These are phyloP conservation scores for Polyporus arcularius DNA, from an alignment of 768 basidiomycete species.

Conservation along the genomic window DNA sequence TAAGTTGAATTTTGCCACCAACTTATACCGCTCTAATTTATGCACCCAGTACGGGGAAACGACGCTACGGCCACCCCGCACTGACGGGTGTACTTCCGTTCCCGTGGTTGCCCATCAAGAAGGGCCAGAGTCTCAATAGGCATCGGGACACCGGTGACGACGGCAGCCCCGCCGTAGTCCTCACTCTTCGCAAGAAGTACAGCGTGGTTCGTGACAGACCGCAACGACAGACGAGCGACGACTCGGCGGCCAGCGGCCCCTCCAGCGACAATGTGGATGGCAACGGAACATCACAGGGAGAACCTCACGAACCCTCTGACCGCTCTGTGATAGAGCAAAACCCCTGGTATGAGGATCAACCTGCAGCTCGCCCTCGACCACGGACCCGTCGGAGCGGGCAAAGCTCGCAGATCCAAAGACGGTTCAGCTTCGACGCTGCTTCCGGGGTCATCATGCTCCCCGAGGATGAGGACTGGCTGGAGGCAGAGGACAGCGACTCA, in stretches of 20 bases:
- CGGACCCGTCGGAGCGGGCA: constrained; percentile 13
- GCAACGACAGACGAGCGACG: constrained; percentile 13
- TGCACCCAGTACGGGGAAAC: constrained; percentile 76
- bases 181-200: constrained; percentile 77
- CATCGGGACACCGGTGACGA: constrained; percentile 41
- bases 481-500: constrained; percentile 46
- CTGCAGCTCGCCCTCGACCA: constrained; percentile 31
- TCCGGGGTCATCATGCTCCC: constrained; percentile 90
- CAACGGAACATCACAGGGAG: neutral
- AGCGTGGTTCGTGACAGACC: constrained; percentile 40
- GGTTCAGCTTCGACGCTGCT: constrained; percentile 82
- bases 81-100: constrained; percentile 90
- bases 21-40: constrained; percentile 8
- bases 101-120: constrained; percentile 93
- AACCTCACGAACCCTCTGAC: constrained; percentile 12
- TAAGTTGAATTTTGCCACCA: constrained; percentile 32
- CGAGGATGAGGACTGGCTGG: constrained; percentile 66
- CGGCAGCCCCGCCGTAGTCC: constrained; percentile 68
- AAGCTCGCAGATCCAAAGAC: constrained; percentile 44
- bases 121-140: constrained; percentile 38
- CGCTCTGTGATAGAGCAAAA: constrained; percentile 35
- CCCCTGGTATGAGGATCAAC: constrained; percentile 62
- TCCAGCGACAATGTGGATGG: neutral
- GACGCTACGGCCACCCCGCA: constrained; percentile 94
- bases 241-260: constrained; percentile 2